Conservation (phyloP, 179 eudicot genomes). For the Beta lomatogona region DNA sequence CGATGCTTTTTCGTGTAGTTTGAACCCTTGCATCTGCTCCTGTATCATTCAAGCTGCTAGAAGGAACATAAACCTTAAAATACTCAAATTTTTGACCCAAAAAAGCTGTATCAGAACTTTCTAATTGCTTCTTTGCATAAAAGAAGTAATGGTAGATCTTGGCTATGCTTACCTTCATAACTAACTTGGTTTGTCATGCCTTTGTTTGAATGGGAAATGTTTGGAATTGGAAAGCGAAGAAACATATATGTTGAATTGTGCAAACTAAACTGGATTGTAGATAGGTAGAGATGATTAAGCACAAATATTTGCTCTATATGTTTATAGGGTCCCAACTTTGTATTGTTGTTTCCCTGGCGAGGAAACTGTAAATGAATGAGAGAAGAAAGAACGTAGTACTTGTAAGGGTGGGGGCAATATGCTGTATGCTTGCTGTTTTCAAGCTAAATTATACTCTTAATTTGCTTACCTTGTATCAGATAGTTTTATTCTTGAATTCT, state of each 20-base stretch:
- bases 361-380: too few species aligned
- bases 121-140: background rate
- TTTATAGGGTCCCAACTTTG: too few species aligned
- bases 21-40: background rate
- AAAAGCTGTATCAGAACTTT: background rate
- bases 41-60: background rate
- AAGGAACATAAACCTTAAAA: too few species aligned
- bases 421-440: too few species aligned
- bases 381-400: too few species aligned
- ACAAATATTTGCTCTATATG: too few species aligned
- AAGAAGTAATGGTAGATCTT: background rate
- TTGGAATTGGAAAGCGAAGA: background rate
- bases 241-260: background rate
- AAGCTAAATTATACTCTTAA: too few species aligned
- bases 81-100: background rate
- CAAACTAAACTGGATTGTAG: background rate
- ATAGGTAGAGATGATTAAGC: too few species aligned
- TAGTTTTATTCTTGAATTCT: background rate
- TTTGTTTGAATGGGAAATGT: background rate
- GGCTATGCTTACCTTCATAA: background rate
- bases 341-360: too few species aligned
- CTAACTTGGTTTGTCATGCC: background rate
- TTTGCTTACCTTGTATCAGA: too few species aligned
- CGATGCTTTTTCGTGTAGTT: background rate
- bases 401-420: too few species aligned